These are phyloP conservation scores for Colletotrichum musae DNA, from an alignment of 2,329 filamentous ascomycete genomes.

Conservation along the genomic window DNA sequence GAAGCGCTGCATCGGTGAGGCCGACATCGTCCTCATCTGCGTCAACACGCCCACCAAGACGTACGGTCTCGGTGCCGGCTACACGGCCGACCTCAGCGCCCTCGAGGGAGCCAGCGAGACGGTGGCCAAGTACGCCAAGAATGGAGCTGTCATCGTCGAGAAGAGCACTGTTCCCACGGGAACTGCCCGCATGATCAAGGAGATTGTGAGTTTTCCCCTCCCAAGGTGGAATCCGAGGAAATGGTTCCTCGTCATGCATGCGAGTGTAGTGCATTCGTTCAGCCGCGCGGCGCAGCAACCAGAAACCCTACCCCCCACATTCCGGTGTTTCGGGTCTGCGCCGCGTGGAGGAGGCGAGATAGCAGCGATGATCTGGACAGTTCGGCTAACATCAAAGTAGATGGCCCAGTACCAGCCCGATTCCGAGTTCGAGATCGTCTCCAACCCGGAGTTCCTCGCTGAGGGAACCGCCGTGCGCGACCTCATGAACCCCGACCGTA, in stretches of 20 bases:
- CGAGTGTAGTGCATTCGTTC: neutral
- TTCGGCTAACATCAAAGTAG: slow-evolving; percentile 49
- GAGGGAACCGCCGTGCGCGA: slow-evolving; percentile 83
- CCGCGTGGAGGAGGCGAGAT: slow-evolving; percentile 1
- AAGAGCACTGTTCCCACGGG: slow-evolving; percentile 86
- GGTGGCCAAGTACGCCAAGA: slow-evolving; percentile 76
- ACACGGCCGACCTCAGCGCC: slow-evolving; percentile 79
- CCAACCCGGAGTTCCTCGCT: slow-evolving; percentile 86
- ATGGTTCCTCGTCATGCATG: neutral
- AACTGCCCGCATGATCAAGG: slow-evolving; percentile 78
- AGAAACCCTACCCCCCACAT: neutral
- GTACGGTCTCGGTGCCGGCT: slow-evolving; percentile 77
- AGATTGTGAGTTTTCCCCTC: slow-evolving; percentile 68
- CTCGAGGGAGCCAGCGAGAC: slow-evolving; percentile 79
- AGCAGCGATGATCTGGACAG: neutral
- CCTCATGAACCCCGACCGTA: slow-evolving; percentile 78
- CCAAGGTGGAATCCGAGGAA: neutral
- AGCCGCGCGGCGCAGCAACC: neutral
- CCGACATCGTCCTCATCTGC: slow-evolving; percentile 81
- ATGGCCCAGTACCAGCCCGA: slow-evolving; percentile 72
- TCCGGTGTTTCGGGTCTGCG: neutral
- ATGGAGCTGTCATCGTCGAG: slow-evolving; percentile 82
- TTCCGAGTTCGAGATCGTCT: slow-evolving; percentile 81
- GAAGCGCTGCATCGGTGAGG: slow-evolving; percentile 71
- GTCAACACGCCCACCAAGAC: slow-evolving; percentile 87